These are phyloP conservation scores for Boletus edulis DNA, from an alignment of 768 basidiomycete species.

Conservation along the genomic window DNA sequence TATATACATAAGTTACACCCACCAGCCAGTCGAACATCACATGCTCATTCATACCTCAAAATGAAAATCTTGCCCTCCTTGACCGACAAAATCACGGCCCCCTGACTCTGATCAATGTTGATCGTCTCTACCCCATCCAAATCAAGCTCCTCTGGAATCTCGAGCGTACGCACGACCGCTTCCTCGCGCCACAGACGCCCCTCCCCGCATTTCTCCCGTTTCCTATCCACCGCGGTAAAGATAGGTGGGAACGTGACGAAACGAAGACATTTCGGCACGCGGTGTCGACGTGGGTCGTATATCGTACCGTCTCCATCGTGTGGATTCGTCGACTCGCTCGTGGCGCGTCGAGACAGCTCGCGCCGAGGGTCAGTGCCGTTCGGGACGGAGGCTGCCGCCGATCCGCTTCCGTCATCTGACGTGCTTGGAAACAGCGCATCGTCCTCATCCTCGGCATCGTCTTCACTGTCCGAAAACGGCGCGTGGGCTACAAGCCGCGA, in stretches of 20 bases:
- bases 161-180: slow-evolving; percentile 56
- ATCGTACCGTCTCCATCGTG: slow-evolving; percentile 20
- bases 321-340: slow-evolving; percentile 10
- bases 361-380: slow-evolving; percentile 1
- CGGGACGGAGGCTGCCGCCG: not conserved
- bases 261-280: slow-evolving; percentile 50
- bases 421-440: slow-evolving; percentile 5
- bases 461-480: slow-evolving; percentile 26
- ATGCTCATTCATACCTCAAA: slow-evolving; percentile 53
- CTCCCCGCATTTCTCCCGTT: slow-evolving; percentile 17
- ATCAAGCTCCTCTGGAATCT: slow-evolving; percentile 63
- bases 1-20: not conserved
- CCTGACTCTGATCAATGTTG: slow-evolving; percentile 76
- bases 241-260: slow-evolving; percentile 70
- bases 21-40: not conserved
- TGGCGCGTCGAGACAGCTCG: not conserved
- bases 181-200: slow-evolving; percentile 29
- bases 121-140: slow-evolving; percentile 68
- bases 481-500: slow-evolving; percentile 30
- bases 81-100: slow-evolving; percentile 67
- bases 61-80: slow-evolving; percentile 71
- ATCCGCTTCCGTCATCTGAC: slow-evolving; percentile 7
- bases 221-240: slow-evolving; percentile 21
- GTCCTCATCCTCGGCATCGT: slow-evolving; percentile 24
- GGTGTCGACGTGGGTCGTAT: slow-evolving; percentile 25